A percentile compares a stretch with the other conserved stretches of the same genome.
These are phyloP conservation scores for Fraxinus velutina DNA, from an alignment of 305 asterid species.

Conservation along the genomic window DNA sequence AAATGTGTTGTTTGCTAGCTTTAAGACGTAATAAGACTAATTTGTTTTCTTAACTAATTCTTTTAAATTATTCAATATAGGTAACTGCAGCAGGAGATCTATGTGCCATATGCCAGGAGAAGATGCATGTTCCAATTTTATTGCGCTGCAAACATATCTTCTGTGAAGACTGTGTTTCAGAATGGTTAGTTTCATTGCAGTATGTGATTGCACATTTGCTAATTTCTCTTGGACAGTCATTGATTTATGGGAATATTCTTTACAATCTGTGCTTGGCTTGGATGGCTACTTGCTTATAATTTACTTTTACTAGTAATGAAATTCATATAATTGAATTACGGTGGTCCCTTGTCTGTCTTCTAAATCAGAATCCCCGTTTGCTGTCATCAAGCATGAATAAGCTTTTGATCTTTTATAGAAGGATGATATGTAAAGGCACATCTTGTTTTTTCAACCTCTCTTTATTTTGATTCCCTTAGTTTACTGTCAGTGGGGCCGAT, in stretches of 20 bases:
- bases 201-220: neutral
- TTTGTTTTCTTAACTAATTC: conserved; percentile 12
- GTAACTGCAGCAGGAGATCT: conserved; percentile 60
- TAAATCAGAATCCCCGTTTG: neutral
- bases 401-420: neutral
- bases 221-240: neutral
- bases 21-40: neutral
- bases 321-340: neutral
- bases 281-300: neutral
- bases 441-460: neutral
- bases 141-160: conserved; percentile 64
- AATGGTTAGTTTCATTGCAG: conserved; percentile 43
- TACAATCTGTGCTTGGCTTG: neutral
- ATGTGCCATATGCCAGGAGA: conserved; percentile 70
- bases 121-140: conserved; percentile 57
- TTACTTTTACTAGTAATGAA: neutral
- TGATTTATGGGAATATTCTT: neutral
- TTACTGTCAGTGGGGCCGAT: neutral
- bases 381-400: neutral
- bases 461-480: neutral
- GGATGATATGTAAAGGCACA: neutral
- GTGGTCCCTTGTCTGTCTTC: neutral
- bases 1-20: neutral
- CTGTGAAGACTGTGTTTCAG: conserved; percentile 72
- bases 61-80: conserved; percentile 25